These are phyloP conservation scores for Euptelea pleiosperma DNA, from an alignment of 164 flowering plant genomes.

Conservation along the genomic window DNA sequence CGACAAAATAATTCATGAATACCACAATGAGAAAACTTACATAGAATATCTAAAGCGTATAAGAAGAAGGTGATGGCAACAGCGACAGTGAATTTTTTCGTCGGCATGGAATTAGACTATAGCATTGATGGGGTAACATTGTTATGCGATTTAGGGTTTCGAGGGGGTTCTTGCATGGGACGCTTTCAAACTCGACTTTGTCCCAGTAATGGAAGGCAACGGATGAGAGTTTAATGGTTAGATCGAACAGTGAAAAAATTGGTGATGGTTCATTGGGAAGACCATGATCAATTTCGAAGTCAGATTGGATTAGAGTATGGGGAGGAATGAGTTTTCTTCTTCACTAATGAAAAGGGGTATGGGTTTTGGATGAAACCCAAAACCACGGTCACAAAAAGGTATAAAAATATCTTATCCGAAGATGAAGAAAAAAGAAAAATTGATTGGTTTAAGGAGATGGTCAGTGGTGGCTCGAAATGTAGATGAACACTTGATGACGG, in stretches of 20 bases:
- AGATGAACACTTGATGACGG: too few relatives aligned
- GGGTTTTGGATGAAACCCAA: too few relatives aligned
- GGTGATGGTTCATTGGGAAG: constrained; percentile 18
- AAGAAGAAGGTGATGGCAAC: constrained; percentile 16
- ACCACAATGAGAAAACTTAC: too few relatives aligned
- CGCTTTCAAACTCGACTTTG: constrained; percentile 93
- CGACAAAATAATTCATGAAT: too few relatives aligned
- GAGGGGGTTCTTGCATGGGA: constrained; percentile 36
- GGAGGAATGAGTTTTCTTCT: too few relatives aligned
- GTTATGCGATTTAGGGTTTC: constrained; percentile 10
- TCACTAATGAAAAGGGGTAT: too few relatives aligned
- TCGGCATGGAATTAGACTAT: constrained; percentile 18
- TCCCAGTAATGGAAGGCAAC: constrained; percentile 80
- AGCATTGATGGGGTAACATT: background rate
- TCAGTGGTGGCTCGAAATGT: too few relatives aligned
- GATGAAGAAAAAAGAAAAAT: too few relatives aligned
- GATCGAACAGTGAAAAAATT: constrained; percentile 27
- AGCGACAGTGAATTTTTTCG: background rate
- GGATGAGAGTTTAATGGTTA: constrained; percentile 29
- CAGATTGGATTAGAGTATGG: constrained; percentile 45
- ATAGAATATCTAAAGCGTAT: constrained; percentile 56
- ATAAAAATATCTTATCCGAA: too few relatives aligned
- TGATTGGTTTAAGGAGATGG: too few relatives aligned
- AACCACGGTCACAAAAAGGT: too few relatives aligned
- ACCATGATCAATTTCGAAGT: constrained; percentile 28